These are phyloP conservation scores for Coemansia sp. DNA, from an alignment of 192 early-diverging fungal genomes.

Conservation along the genomic window DNA sequence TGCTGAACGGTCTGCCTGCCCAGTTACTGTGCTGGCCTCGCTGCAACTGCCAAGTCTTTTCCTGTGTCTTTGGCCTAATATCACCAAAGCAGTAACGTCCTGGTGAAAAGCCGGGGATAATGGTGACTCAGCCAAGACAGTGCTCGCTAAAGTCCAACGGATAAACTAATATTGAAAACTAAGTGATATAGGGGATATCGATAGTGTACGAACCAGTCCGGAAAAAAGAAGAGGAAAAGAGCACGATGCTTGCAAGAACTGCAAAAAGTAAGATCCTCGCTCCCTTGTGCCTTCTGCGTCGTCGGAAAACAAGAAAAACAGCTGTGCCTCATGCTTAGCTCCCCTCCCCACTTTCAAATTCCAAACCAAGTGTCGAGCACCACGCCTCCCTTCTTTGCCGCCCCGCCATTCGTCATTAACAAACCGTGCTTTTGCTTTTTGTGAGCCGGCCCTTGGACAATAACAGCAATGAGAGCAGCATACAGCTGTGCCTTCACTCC, in stretches of 20 bases:
- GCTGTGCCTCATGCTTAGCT: constrained; percentile 2
- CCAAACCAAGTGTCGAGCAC: no score
- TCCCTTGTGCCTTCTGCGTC: not conserved
- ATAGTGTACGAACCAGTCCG: constrained; percentile 39
- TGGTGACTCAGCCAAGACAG: no score
- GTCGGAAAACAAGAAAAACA: constrained; percentile 10
- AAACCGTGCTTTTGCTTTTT: not conserved
- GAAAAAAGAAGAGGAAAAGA: constrained; percentile 19
- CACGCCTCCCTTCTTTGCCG: constrained; percentile 5
- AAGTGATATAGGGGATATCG: constrained; percentile 34
- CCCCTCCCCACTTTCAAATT: constrained; percentile 7
- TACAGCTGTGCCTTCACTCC: not conserved
- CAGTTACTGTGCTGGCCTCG: no score
- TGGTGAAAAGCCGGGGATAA: no score
- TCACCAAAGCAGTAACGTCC: no score
- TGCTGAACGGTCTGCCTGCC: no score
- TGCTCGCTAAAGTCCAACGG: constrained; percentile 4
- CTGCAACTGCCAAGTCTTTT: no score
- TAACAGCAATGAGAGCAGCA: no score
- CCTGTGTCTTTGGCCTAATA: no score
- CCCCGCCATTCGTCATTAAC: not conserved
- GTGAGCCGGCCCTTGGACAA: no score
- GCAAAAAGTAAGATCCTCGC: constrained; percentile 8
- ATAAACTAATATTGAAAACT: constrained; percentile 26
- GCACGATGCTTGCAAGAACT: constrained; percentile 11